Base-by-base conservation (phyloP, 139 green algal species). In the Micractinium conductrix region DNA sequence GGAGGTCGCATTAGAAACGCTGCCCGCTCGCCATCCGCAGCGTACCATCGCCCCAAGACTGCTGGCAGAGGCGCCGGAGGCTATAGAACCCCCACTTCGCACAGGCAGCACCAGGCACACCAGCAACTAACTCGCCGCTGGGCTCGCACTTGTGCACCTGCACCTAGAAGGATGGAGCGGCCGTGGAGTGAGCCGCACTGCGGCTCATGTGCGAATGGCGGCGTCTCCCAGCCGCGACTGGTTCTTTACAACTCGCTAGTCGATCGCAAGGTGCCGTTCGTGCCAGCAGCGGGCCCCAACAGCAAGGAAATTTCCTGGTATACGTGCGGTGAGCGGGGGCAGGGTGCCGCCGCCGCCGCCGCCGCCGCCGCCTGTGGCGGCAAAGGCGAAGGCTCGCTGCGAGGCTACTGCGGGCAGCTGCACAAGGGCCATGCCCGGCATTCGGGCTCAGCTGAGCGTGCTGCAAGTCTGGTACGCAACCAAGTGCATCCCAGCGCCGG, bases 251-350 rank as follows among this genome's bases (percentile, higher is more conserved):
- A 98, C 81, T 95, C 88, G n/a, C 79, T 98, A 17, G 79, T 94
- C 10, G 94, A 98, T 55, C 88, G 91, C n/a, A 98, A 98, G 87
- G 90, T 96, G 37, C 90, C 92, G 0, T 97, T 98, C 60, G 91
- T 98, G 5, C 95, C 95, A 2, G 72, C 85, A 12, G 87, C 74
- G 9, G 94, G 95, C 16, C 74, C 90, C 1, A 78, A 69, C 43
- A 95, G 89, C 89, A 93, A 92, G 63, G 85, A 95, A 60, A 90
- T 98, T 38, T 91, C 73, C 35, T 98, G 96, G 96, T 99, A 99
- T 89, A 96, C 93, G 30, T 99, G 97, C 88, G 96, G 96, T 82
- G 76, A 82, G 76, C 35, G 40, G 14, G 53, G 53, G 19, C 53
- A 24, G 48, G 53, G 19, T 62, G 53, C 53, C 9, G n/a, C n/a